phyloP scores from a whole-genome alignment of 495 filamentous ascomycete genomes.

The Evernia prunastri region DNA sequence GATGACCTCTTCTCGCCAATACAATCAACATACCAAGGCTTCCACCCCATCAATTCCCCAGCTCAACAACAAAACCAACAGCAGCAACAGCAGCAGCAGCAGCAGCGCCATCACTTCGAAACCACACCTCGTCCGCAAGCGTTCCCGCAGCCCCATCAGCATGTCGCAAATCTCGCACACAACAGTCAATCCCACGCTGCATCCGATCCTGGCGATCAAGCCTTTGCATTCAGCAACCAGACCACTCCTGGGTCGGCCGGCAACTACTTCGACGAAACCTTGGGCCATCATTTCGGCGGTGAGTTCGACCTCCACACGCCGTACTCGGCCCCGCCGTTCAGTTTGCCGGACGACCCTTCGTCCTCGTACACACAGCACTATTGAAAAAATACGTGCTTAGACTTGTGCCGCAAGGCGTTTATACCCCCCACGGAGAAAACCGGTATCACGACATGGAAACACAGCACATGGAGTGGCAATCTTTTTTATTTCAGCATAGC shows the following conservation, averaged over 20 bases:
- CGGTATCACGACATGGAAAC: neutral
- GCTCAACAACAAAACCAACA: neutral
- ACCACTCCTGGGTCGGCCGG: constrained; percentile 10
- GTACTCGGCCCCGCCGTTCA: constrained; percentile 22
- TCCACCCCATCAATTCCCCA: constrained; percentile 18
- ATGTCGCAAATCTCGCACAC: constrained; percentile 2
- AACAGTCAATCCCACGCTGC: constrained; percentile 9
- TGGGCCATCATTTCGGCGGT: constrained; percentile 12
- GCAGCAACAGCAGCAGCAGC: constrained; percentile 7
- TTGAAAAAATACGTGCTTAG: constrained; percentile 1
- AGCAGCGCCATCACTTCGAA: constrained; percentile 15
- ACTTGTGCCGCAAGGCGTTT: neutral
- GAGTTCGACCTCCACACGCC: constrained; percentile 16
- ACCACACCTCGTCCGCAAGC: constrained; percentile 15
- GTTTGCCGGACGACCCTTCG: constrained; percentile 18
- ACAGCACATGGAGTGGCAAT: constrained; percentile 1
- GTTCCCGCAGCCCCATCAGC: constrained; percentile 17
- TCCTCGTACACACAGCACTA: constrained; percentile 14
- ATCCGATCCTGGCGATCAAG: constrained; percentile 12
- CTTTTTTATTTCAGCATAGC: neutral
- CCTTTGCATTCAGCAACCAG: constrained; percentile 19
- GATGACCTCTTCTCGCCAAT: constrained; percentile 20
- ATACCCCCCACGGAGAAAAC: neutral
- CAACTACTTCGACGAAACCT: constrained; percentile 20
- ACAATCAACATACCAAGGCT: constrained; percentile 18